phyloP scores from a whole-genome alignment of 2,329 filamentous ascomycete genomes.

The Pseudopithomyces chartarum region DNA sequence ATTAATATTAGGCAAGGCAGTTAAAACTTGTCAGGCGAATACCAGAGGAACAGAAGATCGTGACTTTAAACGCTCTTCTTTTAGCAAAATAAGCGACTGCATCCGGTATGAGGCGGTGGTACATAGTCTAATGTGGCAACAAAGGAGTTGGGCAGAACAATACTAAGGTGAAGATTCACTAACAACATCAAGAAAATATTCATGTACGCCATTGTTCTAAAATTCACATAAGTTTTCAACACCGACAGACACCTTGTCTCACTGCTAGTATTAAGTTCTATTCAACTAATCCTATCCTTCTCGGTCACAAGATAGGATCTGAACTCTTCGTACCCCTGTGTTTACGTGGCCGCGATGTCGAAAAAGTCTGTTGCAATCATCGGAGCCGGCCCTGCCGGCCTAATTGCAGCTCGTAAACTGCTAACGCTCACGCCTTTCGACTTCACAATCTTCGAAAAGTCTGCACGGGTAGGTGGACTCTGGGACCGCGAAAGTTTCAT shows the following conservation, averaged over 20 bases:
- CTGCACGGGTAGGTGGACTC: slow-evolving; percentile 69
- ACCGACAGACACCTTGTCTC: too few relatives aligned
- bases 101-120: neutral
- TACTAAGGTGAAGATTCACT: neutral
- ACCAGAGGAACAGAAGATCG: too few relatives aligned
- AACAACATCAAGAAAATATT: neutral
- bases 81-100: neutral
- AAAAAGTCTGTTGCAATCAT: slow-evolving; percentile 39
- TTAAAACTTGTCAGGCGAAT: too few relatives aligned
- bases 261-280: too few relatives aligned
- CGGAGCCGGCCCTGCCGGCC: slow-evolving; percentile 45
- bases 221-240: too few relatives aligned
- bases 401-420: slow-evolving; percentile 63
- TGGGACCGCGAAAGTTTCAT: slow-evolving; percentile 57
- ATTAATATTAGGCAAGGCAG: too few relatives aligned
- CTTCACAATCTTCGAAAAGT: slow-evolving; percentile 72
- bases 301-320: neutral
- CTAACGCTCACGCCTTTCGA: slow-evolving; percentile 64
- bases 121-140: neutral
- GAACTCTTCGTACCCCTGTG: too few relatives aligned
- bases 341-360: neutral
- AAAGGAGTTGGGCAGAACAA: neutral
- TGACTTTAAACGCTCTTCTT: neutral
- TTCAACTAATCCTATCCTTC: neutral
- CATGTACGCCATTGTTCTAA: neutral